phyloP scores from a whole-genome alignment of 129 eudicot species.

The carrot (Daucus carota) region DNA sequence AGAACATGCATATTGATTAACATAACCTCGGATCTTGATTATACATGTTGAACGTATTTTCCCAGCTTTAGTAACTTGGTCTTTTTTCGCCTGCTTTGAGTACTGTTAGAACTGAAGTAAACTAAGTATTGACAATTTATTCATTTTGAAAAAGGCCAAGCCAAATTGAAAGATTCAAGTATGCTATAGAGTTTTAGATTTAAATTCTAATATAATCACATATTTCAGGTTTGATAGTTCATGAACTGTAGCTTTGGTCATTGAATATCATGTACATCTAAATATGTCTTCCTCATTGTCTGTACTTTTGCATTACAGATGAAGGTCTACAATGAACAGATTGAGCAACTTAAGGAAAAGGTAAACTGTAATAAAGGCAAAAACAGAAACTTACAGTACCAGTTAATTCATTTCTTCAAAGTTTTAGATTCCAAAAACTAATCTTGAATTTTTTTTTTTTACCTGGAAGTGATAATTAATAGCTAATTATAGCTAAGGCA shows the following conservation, averaged over 20 bases:
- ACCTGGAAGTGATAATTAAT: not conserved
- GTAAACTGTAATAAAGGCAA: constrained; percentile 23
- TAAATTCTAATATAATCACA: not conserved
- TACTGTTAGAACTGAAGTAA: not conserved
- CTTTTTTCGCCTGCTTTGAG: not conserved
- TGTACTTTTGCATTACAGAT: constrained; percentile 29
- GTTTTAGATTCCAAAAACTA: not conserved
- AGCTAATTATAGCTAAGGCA: not conserved
- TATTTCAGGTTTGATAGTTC: not conserved
- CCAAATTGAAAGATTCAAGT: not conserved
- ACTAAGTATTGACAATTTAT: not conserved
- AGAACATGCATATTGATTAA: no score
- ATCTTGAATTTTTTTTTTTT: not conserved
- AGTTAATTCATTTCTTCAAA: not conserved
- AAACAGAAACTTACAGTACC: not conserved
- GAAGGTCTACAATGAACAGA: constrained; percentile 72
- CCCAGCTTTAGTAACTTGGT: not conserved
- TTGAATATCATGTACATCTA: not conserved
- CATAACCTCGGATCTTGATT: not conserved
- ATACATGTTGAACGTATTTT: not conserved
- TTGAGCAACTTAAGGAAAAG: constrained; percentile 61
- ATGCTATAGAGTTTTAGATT: not conserved
- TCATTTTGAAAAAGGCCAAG: no score
- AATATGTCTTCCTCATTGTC: constrained; percentile 1
- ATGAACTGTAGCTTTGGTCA: not conserved